Percentiles rank a stretch among this genome's conserved stretches.
Conservation (phyloP, 768 basidiomycete species). For the Bullera alba region DNA sequence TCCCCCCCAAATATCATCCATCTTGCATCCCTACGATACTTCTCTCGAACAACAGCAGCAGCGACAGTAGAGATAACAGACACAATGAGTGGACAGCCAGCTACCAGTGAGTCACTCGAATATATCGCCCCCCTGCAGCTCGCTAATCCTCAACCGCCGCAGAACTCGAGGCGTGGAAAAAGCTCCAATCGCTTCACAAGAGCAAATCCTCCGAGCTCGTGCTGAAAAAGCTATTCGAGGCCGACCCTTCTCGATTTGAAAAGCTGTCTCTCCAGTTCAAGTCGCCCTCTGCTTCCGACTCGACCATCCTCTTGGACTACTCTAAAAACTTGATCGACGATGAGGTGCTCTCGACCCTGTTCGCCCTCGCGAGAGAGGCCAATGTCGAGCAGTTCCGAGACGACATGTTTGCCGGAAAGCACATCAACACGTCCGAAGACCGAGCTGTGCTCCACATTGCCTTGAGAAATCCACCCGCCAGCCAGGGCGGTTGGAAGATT, state of each 20-base stretch:
- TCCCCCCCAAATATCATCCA: too few species aligned
- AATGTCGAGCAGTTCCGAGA: slow-evolving; percentile 75
- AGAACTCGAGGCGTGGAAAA: slow-evolving; percentile 88
- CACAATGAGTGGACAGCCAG: slow-evolving; percentile 39
- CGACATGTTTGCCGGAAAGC: slow-evolving; percentile 89
- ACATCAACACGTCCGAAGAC: slow-evolving; percentile 98
- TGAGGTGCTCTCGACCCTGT: slow-evolving; percentile 68
- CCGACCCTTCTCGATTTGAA: slow-evolving; percentile 77
- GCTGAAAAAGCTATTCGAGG: slow-evolving; percentile 85
- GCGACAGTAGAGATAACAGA: too few species aligned
- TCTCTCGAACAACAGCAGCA: too few species aligned
- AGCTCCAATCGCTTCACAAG: slow-evolving; percentile 78
- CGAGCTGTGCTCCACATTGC: slow-evolving; percentile 95
- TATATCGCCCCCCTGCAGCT: background rate
- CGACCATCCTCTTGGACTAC: slow-evolving; percentile 86
- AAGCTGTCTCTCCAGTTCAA: slow-evolving; percentile 58
- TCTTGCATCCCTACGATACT: too few species aligned
- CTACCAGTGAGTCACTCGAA: slow-evolving; percentile 40
- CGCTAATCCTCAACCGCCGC: background rate
- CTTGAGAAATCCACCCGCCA: slow-evolving; percentile 59
- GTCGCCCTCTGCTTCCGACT: slow-evolving; percentile 58
- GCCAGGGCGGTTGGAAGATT: slow-evolving; percentile 65
- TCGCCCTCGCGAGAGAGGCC: slow-evolving; percentile 77
- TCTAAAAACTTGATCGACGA: slow-evolving; percentile 93
- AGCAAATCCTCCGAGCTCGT: slow-evolving; percentile 64